These are phyloP conservation scores for Tuber melanosporum DNA, from an alignment of 495 filamentous ascomycete genomes.

Conservation along the genomic window DNA sequence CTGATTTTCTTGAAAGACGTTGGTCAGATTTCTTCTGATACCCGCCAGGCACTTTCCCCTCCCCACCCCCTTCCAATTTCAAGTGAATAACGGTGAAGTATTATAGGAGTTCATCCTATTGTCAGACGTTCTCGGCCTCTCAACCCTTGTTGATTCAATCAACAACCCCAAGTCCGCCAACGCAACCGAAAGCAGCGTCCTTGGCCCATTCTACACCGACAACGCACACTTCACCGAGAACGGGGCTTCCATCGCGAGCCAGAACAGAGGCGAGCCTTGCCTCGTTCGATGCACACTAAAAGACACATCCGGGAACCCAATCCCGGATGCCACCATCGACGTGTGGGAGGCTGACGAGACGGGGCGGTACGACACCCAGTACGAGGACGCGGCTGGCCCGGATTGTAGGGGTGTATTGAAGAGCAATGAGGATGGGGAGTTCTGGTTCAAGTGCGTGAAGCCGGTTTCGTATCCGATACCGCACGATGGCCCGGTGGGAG, in stretches of 20 bases:
- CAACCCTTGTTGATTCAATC: constrained; percentile 81
- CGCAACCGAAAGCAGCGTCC: constrained; percentile 78
- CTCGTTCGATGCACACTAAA: constrained; percentile 70
- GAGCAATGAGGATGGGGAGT: constrained; percentile 61
- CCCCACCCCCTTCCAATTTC: background rate
- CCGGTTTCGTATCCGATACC: constrained; percentile 89
- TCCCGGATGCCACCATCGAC: constrained; percentile 68
- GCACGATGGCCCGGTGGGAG: constrained; percentile 80
- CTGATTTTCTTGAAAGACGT: constrained; percentile 63
- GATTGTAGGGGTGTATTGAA: constrained; percentile 77
- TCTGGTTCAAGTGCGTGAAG: constrained; percentile 84
- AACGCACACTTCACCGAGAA: constrained; percentile 62
- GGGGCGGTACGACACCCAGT: constrained; percentile 87
- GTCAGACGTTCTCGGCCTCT: constrained; percentile 83
- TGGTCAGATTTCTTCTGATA: constrained; percentile 66
- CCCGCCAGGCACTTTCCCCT: constrained; percentile 53
- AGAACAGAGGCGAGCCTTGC: constrained; percentile 62
- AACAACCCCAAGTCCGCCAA: constrained; percentile 76
- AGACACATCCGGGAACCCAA: constrained; percentile 61
- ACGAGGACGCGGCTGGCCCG: constrained; percentile 59
- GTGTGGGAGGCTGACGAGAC: constrained; percentile 90
- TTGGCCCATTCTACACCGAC: constrained; percentile 91
- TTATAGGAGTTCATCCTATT: constrained; percentile 89
- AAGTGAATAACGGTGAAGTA: background rate
- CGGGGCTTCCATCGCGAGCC: constrained; percentile 65